Percentiles rank a stretch among this genome's conserved stretches.
phyloP scores from a whole-genome alignment of 139 green algal species.

The Chlorella vulgaris region DNA sequence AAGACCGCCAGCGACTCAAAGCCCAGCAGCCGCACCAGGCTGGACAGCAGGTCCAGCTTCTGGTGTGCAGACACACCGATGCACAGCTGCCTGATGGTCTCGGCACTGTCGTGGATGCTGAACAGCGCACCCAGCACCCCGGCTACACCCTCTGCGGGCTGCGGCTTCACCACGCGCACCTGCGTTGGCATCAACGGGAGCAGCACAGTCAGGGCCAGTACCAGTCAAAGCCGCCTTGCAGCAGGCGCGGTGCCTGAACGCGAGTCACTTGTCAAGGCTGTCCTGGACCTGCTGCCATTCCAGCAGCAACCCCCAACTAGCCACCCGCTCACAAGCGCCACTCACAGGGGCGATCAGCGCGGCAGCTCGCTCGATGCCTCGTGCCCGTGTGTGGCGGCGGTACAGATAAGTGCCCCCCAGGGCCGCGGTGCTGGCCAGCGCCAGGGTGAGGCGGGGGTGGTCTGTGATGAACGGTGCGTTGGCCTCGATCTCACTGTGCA shows the following conservation, averaged over 20 bases:
- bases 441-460: constrained; percentile 40
- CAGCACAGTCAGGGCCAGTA: neutral
- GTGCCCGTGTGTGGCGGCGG: constrained; percentile 30
- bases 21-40: constrained; percentile 74
- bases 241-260: too few relatives aligned
- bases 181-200: neutral
- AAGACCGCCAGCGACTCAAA: constrained; percentile 87
- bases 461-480: constrained; percentile 44
- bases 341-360: constrained; percentile 47
- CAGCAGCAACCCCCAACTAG: neutral
- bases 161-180: constrained; percentile 75
- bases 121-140: constrained; percentile 55
- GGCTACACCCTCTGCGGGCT: constrained; percentile 57
- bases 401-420: constrained; percentile 20
- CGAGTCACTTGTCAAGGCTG: too few relatives aligned
- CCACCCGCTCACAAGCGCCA: neutral
- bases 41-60: constrained; percentile 86
- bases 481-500: constrained; percentile 37
- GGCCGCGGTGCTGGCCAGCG: constrained; percentile 26
- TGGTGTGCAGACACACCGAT: constrained; percentile 79
- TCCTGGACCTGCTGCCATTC: too few relatives aligned
- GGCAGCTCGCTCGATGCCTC: constrained; percentile 55
- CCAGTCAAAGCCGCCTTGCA: too few relatives aligned
- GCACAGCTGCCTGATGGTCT: constrained; percentile 58
- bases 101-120: constrained; percentile 54